These are phyloP conservation scores for Euptelea pleiosperma DNA, from an alignment of 164 flowering plant genomes.

Conservation along the genomic window DNA sequence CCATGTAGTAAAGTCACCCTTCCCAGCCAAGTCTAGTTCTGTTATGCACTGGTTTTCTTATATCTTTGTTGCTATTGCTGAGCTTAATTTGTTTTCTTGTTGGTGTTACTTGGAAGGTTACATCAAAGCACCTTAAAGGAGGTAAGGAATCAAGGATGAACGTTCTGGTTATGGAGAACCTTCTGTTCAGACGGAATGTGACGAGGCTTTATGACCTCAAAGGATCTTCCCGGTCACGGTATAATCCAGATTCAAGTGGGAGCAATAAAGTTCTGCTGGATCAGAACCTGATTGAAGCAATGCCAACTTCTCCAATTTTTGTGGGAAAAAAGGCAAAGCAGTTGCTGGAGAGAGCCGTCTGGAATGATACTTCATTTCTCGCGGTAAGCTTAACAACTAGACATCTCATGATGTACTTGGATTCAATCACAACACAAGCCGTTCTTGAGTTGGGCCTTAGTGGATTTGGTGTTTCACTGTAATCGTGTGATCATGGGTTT, in stretches of 20 bases:
- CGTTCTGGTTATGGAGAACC: constrained; percentile 94
- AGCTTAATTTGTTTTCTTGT: constrained; percentile 1
- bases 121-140: constrained; percentile 76
- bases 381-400: constrained; percentile 63
- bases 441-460: background rate
- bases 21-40: background rate
- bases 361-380: constrained; percentile 98
- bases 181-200: constrained; percentile 70
- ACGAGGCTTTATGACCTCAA: constrained; percentile 89
- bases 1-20: too few relatives aligned
- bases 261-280: constrained; percentile 90
- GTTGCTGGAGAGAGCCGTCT: constrained; percentile 91
- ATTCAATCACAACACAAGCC: background rate
- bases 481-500: background rate
- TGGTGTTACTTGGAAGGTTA: constrained; percentile 44
- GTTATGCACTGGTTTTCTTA: background rate
- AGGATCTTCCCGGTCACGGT: constrained; percentile 90
- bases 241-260: constrained; percentile 88
- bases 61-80: background rate
- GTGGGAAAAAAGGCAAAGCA: constrained; percentile 96
- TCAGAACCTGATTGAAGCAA: constrained; percentile 94
- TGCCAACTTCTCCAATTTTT: constrained; percentile 98
- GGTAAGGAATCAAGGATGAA: constrained; percentile 90
- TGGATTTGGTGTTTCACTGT: background rate
- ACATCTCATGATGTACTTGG: background rate